A percentile compares a stretch with the other conserved stretches of the same genome.
Conservation (phyloP, 257 asterid genomes). For the Solanum rostratum region DNA sequence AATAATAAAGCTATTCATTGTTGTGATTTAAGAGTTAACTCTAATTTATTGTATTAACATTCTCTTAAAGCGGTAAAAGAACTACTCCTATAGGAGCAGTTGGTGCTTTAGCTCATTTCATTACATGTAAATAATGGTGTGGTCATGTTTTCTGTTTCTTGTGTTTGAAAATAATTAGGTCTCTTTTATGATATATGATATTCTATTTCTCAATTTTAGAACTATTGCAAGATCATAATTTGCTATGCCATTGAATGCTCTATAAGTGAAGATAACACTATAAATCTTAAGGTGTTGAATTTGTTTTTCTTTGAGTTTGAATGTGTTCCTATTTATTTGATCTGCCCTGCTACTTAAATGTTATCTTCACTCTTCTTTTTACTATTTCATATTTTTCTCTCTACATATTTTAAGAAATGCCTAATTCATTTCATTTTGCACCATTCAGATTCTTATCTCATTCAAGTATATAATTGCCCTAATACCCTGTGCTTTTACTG, state of each 20-base stretch:
- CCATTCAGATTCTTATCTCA: not conserved
- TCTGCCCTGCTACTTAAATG: not conserved
- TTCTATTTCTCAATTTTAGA: not conserved
- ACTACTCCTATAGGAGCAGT: not conserved
- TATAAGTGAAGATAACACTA: not conserved
- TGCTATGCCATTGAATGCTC: not conserved
- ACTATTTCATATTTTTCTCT: not conserved
- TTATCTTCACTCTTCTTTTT: not conserved
- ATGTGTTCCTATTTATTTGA: not conserved
- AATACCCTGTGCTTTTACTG: not conserved
- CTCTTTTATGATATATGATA: not conserved
- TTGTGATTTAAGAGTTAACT: not conserved
- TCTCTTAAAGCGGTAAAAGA: not conserved
- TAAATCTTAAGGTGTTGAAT: not conserved
- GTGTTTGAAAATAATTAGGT: not conserved
- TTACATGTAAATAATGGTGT: not conserved
- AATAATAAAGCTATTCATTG: not conserved
- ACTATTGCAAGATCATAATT: not conserved
- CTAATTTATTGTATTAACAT: not conserved
- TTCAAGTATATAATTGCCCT: not conserved
- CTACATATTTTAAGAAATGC: not conserved
- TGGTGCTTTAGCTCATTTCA: not conserved
- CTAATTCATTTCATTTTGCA: not conserved
- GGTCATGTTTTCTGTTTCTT: not conserved
- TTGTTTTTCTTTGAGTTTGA: not conserved